Evolutionary conservation across 164 flowering plant species (phyloP).

Genomic region (Vitis vinifera): ASM3070453v1 NC_081821.1:4700501-4701000

Average conservation of each 20-base stretch:
- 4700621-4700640: background rate
- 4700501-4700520: slow-evolving; percentile 95
- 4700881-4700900: background rate
- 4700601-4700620: background rate
- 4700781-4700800: too few species aligned
- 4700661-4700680: background rate
- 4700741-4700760: background rate
- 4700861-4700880: background rate
- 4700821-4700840: background rate
- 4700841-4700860: background rate
- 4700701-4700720: background rate
- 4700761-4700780: too few species aligned
- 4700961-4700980: background rate
- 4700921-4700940: background rate
- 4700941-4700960: background rate
- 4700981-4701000: background rate
- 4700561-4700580: background rate
- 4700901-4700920: background rate
- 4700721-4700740: background rate
- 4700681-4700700: background rate
- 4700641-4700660: too few species aligned
- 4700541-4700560: background rate
- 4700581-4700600: background rate
- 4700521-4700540: slow-evolving; percentile 37
- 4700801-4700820: too few species aligned